A percentile compares a stretch with the other conserved stretches of the same genome.
These are phyloP conservation scores for Silene conica DNA, from an alignment of 148 eudicot genomes.

Conservation along the genomic window DNA sequence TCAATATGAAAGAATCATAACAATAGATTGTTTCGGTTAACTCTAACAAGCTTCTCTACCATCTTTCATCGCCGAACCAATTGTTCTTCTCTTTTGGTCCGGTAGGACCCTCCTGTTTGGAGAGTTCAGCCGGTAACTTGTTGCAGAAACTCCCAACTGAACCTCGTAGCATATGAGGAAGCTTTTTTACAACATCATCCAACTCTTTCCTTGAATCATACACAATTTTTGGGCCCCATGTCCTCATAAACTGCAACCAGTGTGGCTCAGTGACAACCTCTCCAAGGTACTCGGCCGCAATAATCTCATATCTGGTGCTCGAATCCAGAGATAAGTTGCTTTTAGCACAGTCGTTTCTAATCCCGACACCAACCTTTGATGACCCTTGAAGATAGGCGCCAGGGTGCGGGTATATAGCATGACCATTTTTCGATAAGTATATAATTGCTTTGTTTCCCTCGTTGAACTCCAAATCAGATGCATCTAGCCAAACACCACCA, in stretches of 20 bases:
- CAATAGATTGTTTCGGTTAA: background rate
- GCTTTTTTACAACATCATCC: constrained; percentile 44
- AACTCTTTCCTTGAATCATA: constrained; percentile 62
- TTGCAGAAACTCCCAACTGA: constrained; percentile 35
- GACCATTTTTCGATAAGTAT: constrained; percentile 72
- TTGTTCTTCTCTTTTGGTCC: constrained; percentile 98
- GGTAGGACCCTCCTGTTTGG: constrained; percentile 75
- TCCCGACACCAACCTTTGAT: constrained; percentile 63
- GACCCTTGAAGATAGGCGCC: constrained; percentile 75
- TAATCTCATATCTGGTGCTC: constrained; percentile 48
- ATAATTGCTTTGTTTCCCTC: constrained; percentile 63
- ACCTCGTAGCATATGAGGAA: constrained; percentile 43
- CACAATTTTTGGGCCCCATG: constrained; percentile 74
- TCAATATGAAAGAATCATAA: background rate
- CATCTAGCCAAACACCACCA: constrained; percentile 70
- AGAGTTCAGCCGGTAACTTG: constrained; percentile 65
- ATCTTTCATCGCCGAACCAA: constrained; percentile 86
- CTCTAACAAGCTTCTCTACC: constrained; percentile 25
- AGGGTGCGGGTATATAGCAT: constrained; percentile 73
- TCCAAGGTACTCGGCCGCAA: constrained; percentile 81
- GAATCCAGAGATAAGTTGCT: constrained; percentile 61
- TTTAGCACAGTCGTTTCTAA: constrained; percentile 65
- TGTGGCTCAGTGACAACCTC: constrained; percentile 49
- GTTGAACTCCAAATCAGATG: constrained; percentile 63
- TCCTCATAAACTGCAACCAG: constrained; percentile 86